A percentile compares a stretch with the other conserved stretches of the same genome.
phyloP scores from a whole-genome alignment of 1,284 basidiomycete genomes.

The Boletus smithii region DNA sequence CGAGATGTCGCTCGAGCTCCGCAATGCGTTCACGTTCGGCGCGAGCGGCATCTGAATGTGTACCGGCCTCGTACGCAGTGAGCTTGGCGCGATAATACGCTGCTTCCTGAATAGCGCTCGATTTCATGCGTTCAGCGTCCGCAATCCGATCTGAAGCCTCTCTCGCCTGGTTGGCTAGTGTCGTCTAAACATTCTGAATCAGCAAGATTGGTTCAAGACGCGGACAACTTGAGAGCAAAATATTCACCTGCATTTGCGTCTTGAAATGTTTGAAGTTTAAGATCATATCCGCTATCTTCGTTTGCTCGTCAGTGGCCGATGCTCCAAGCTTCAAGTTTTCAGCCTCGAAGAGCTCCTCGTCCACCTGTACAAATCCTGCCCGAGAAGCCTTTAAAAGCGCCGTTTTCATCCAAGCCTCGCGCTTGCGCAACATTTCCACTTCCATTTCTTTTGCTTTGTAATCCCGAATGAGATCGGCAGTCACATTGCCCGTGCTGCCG shows the following conservation, averaged over 20 bases:
- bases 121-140: slow-evolving; percentile 78
- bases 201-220: slow-evolving; percentile 11
- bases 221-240: slow-evolving; percentile 4
- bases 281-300: slow-evolving; percentile 68
- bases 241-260: slow-evolving; percentile 79
- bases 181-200: slow-evolving; percentile 44
- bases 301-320: slow-evolving; percentile 35
- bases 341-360: slow-evolving; percentile 39
- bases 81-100: slow-evolving; percentile 96
- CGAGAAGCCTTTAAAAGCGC: slow-evolving; percentile 76
- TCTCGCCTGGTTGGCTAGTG: slow-evolving; percentile 72
- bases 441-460: slow-evolving; percentile 80
- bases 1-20: slow-evolving; percentile 80
- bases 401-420: slow-evolving; percentile 85
- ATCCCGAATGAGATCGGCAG: slow-evolving; percentile 73
- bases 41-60: slow-evolving; percentile 61
- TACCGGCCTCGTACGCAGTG: slow-evolving; percentile 76
- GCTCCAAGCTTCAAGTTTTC: slow-evolving; percentile 41
- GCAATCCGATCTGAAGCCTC: slow-evolving; percentile 74
- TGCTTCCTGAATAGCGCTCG: slow-evolving; percentile 88
- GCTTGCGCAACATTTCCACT: slow-evolving; percentile 71
- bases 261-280: slow-evolving; percentile 88
- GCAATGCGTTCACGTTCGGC: slow-evolving; percentile 79
- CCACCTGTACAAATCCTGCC: slow-evolving; percentile 77
- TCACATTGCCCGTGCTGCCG: slow-evolving; percentile 64